Base-by-base conservation (phyloP, 2,329 filamentous ascomycete species). In the Ophiostoma angusticollis region DNA sequence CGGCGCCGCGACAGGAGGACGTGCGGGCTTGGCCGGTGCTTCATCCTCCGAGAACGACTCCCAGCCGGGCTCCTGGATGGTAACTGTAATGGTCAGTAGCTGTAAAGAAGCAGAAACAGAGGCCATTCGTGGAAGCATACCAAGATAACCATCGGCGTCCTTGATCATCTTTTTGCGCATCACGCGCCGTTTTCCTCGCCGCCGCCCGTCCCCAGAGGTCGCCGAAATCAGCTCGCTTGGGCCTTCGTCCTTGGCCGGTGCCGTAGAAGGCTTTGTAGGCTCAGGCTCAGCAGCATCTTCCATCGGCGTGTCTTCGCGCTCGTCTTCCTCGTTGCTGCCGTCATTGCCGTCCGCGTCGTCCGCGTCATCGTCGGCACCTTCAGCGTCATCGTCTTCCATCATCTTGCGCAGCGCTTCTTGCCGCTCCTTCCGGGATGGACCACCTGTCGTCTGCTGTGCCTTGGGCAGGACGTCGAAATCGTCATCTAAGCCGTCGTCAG, bases 21-120 rank as follows among this genome's bases (percentile, higher is more conserved):
- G 47, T 43, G 60, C 49, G 37, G 59, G 47, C 44, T 75, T 79
- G 6, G 64, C 52, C 52, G 62, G 58, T 23, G 78, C 72, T 48
- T 94, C 86, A 47, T 93, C 86, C 55, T 95, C 87, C 0, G 85
- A 93, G 62, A 93, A 94, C 0, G 82, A 89, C 57, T 95, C 87
- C 87, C 87, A 95, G 0, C 70, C 80, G 0, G 72, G 62, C 53
- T 93, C 85, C 58, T 93, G 83, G 48, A 80, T 80, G 2, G 86
- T 94, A 23, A 94, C 87, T 91, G 50, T 24, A 42, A 9, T 6
- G 21, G 22, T 37, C 30, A 39, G 31, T 16, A 29, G 7, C 14
- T 23, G 9, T 19, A 11, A 12, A 28, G 16, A 11, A n/a, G 18
- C 21, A 21, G 25, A 2, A 32, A 32, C 11, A 6, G 4, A 16